A percentile compares a stretch with the other conserved stretches of the same genome.
phyloP scores from a whole-genome alignment of 129 eudicot species.

The Calendula officinalis region DNA sequence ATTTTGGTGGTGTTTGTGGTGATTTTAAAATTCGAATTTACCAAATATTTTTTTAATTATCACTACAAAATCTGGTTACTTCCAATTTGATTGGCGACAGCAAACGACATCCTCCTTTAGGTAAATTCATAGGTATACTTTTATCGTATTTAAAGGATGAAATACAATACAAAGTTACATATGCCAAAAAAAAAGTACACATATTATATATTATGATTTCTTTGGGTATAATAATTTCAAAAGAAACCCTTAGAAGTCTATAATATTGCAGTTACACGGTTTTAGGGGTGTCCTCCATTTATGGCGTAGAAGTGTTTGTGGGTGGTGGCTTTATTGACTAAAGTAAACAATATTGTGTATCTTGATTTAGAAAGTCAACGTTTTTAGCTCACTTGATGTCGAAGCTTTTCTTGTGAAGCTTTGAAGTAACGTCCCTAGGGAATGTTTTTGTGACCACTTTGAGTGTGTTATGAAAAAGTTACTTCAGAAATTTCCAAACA shows the following conservation, averaged over 20 bases:
- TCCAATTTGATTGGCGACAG: too few species aligned
- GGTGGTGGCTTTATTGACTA: conserved; percentile 27
- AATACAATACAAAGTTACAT: too few species aligned
- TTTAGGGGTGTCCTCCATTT: conserved; percentile 24
- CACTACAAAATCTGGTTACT: too few species aligned
- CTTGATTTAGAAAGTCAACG: conserved; percentile 26
- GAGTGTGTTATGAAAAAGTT: conserved; percentile 25
- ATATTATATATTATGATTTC: not conserved
- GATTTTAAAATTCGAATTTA: too few species aligned
- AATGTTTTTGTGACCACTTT: conserved; percentile 37
- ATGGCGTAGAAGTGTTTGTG: conserved; percentile 31
- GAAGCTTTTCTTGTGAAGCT: conserved; percentile 24
- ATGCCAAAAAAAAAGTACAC: too few species aligned
- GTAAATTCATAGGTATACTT: too few species aligned
- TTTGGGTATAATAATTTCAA: not conserved
- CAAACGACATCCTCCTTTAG: too few species aligned
- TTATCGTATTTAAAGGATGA: too few species aligned
- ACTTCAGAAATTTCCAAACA: conserved; percentile 14
- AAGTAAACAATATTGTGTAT: conserved; percentile 17
- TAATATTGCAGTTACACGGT: conserved; percentile 23
- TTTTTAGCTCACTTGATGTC: conserved; percentile 23
- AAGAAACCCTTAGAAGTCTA: not conserved
- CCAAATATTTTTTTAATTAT: too few species aligned
- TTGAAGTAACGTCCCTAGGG: conserved; percentile 32
- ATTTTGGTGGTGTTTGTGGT: too few species aligned